A percentile compares a stretch with the other conserved stretches of the same genome.
Conservation (phyloP, 768 basidiomycete species). For the Sarcodon sp. region DNA sequence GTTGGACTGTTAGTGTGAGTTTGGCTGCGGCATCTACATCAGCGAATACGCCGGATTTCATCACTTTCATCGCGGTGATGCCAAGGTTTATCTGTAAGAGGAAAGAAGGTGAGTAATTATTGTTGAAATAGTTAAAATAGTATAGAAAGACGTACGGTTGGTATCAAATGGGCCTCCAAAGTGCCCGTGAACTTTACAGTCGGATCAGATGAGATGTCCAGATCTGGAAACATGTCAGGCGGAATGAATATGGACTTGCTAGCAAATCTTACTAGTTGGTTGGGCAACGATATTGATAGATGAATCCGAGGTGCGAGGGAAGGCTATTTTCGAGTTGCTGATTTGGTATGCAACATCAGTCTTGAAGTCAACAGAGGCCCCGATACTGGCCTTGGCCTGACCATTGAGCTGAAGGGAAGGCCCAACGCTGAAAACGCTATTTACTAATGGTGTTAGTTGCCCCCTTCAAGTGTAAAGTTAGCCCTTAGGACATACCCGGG, state of each 20-base stretch:
- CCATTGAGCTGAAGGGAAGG: conserved; percentile 32
- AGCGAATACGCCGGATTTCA: conserved; percentile 26
- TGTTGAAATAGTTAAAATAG: conserved; percentile 1
- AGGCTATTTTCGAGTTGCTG: conserved; percentile 25
- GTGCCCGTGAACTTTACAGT: conserved; percentile 26
- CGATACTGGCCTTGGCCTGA: conserved; percentile 14
- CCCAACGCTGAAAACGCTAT: conserved; percentile 32
- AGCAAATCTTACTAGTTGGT: background rate
- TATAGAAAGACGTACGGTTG: conserved; percentile 10
- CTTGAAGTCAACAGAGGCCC: conserved; percentile 23
- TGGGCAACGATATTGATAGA: background rate
- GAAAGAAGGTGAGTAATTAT: background rate
- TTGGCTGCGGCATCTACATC: conserved; percentile 19
- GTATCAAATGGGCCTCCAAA: conserved; percentile 35
- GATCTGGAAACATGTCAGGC: conserved; percentile 13
- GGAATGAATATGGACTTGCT: conserved; percentile 1
- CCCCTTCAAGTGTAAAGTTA: background rate
- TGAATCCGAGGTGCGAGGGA: conserved; percentile 23
- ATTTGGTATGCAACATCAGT: conserved; percentile 32
- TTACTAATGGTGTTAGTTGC: too few relatives aligned
- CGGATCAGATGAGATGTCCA: conserved; percentile 28
- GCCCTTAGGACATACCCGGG: conserved; percentile 24
- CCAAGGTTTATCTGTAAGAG: conserved; percentile 24
- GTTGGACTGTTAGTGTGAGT: conserved; percentile 13
- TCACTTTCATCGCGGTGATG: conserved; percentile 25